These are phyloP conservation scores for Nannizziopsis arthrosporioides DNA, from an alignment of 2,329 filamentous ascomycete species.

Conservation along the genomic window DNA sequence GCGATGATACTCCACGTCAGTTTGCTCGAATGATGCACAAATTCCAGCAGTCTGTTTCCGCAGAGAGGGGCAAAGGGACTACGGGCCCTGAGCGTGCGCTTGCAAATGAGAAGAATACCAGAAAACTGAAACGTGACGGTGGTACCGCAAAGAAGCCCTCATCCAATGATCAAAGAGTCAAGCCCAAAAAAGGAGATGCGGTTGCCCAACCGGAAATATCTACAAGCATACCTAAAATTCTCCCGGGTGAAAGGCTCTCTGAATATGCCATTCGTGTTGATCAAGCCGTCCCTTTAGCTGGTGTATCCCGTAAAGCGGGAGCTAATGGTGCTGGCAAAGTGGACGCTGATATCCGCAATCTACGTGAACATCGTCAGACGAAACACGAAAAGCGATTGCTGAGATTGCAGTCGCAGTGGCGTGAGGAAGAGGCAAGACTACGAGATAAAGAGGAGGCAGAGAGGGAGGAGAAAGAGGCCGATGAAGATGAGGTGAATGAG, in stretches of 20 bases:
- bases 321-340: conserved; percentile 14
- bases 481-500: conserved; percentile 51
- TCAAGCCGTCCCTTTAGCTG: conserved; percentile 64
- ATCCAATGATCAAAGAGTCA: background rate
- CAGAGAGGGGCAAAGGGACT: background rate
- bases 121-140: conserved; percentile 39
- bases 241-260: conserved; percentile 68
- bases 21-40: conserved; percentile 69
- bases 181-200: background rate
- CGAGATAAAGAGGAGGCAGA: conserved; percentile 70
- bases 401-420: conserved; percentile 48
- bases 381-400: conserved; percentile 72
- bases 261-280: conserved; percentile 78
- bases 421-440: conserved; percentile 42
- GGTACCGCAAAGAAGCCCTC: conserved; percentile 14
- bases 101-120: conserved; percentile 29
- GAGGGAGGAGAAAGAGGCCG: conserved; percentile 53
- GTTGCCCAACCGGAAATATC: conserved; percentile 1
- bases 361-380: conserved; percentile 52
- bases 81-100: background rate
- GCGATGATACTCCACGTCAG: conserved; percentile 73
- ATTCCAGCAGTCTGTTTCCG: conserved; percentile 10
- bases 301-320: conserved; percentile 51
- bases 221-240: conserved; percentile 52
- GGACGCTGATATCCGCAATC: conserved; percentile 20